A percentile compares a stretch with the other conserved stretches of the same genome.
Conservation (phyloP, 208 protist species). For the Porcisia hertigi region DNA sequence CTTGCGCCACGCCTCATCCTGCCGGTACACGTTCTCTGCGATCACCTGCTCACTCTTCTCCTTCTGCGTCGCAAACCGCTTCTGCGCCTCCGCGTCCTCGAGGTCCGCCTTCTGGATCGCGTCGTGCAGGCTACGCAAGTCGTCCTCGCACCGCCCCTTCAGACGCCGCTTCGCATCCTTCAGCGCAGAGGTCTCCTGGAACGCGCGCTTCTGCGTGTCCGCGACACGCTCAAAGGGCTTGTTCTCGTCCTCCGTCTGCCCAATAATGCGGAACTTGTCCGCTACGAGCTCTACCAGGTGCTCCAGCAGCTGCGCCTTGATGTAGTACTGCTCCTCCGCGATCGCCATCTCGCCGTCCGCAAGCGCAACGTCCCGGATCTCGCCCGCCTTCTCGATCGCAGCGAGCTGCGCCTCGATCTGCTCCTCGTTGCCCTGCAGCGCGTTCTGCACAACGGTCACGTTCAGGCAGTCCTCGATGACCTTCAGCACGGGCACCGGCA, state of each 20-base stretch:
- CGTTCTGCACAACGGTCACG: constrained; percentile 73
- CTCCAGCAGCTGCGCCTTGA: constrained; percentile 83
- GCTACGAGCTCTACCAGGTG: constrained; percentile 73
- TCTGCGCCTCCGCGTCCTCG: too few relatives aligned
- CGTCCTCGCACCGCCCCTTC: too few relatives aligned
- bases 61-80: too few relatives aligned
- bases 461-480: constrained; percentile 84
- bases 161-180: too few relatives aligned
- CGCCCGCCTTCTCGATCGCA: constrained; percentile 77
- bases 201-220: constrained; percentile 81
- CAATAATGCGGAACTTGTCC: constrained; percentile 80
- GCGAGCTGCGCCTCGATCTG: constrained; percentile 83
- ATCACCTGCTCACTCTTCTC: too few relatives aligned
- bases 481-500: constrained; percentile 68
- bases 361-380: constrained; percentile 83
- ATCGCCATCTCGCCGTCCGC: constrained; percentile 85
- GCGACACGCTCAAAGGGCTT: constrained; percentile 74
- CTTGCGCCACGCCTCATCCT: constrained; percentile 19
- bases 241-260: constrained; percentile 81
- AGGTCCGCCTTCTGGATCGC: too few relatives aligned
- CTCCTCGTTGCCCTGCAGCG: constrained; percentile 72
- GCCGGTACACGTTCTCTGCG: too few relatives aligned
- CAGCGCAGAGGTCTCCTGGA: constrained; percentile 42
- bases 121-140: too few relatives aligned
- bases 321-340: constrained; percentile 86